Conservation (phyloP, 2,329 filamentous ascomycete species). For the Arthrocladium fulminans region DNA sequence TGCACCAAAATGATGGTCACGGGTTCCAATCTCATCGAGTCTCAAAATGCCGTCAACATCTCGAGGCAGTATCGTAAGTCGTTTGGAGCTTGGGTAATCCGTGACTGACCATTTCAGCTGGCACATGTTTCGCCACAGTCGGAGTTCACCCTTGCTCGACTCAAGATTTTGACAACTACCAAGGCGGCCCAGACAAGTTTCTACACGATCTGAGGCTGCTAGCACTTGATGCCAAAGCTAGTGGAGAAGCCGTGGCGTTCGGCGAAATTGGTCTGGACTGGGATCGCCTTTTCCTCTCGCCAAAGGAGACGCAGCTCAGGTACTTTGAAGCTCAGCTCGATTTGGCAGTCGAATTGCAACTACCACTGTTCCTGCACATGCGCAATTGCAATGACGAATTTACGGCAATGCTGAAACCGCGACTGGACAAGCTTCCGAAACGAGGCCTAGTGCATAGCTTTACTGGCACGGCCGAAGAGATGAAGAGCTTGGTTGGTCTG, state of each 20-base stretch:
- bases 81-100: conserved; percentile 2
- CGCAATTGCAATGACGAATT: conserved; percentile 82
- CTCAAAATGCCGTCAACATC: conserved; percentile 63
- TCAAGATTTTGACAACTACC: conserved; percentile 60
- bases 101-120: conserved; percentile 44
- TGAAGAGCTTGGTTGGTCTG: conserved; percentile 66
- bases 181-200: conserved; percentile 36
- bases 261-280: conserved; percentile 97
- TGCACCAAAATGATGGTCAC: conserved; percentile 89
- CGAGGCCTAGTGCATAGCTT: conserved; percentile 90
- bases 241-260: conserved; percentile 64
- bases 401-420: conserved; percentile 56
- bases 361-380: conserved; percentile 88
- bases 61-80: conserved; percentile 63
- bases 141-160: conserved; percentile 91
- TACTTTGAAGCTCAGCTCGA: conserved; percentile 78
- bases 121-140: conserved; percentile 77
- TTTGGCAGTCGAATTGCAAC: conserved; percentile 64
- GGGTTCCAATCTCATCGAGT: conserved; percentile 75
- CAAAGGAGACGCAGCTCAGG: conserved; percentile 68
- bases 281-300: conserved; percentile 76
- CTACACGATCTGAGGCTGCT: conserved; percentile 55
- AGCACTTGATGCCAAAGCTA: conserved; percentile 49
- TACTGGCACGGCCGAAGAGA: conserved; percentile 78
- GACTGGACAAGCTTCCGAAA: conserved; percentile 58